Conservation (phyloP, 495 filamentous ascomycete genomes). For the Letharia columbiana region DNA sequence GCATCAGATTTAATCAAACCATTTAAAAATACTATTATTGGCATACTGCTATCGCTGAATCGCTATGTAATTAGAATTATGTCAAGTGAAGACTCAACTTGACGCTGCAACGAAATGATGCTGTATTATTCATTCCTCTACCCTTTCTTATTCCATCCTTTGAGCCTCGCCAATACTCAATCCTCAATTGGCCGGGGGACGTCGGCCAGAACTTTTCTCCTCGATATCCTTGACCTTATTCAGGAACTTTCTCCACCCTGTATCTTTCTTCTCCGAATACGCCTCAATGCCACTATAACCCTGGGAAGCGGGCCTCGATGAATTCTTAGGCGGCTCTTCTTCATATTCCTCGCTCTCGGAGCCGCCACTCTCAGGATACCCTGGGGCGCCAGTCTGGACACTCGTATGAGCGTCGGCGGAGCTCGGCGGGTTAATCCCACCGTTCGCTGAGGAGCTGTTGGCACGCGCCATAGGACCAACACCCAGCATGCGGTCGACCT, state of each 20-base stretch:
- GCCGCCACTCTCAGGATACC: neutral
- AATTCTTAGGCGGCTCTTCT: neutral
- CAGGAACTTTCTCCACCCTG: slow-evolving; percentile 22
- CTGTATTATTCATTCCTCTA: neutral
- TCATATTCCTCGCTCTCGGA: slow-evolving; percentile 1
- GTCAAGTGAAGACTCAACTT: neutral
- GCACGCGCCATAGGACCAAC: slow-evolving; percentile 1
- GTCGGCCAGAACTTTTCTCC: neutral
- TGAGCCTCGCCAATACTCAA: neutral
- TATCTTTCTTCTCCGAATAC: slow-evolving; percentile 18
- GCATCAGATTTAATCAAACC: neutral
- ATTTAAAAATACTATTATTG: neutral
- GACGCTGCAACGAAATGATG: neutral
- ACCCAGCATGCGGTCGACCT: slow-evolving; percentile 23
- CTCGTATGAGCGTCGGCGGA: neutral
- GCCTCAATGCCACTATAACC: slow-evolving; percentile 24
- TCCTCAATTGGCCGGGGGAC: neutral
- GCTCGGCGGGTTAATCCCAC: neutral
- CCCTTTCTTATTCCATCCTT: neutral
- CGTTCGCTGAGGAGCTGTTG: neutral
- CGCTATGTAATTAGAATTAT: neutral
- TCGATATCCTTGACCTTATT: neutral
- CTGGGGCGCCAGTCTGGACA: neutral
- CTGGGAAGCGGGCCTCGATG: neutral
- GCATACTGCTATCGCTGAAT: neutral